Evolutionary conservation across 2,329 filamentous ascomycete species (phyloP), one percentile per base, ranked within the genome.

Genomic region (Fusarium agapanthi): DNA sequence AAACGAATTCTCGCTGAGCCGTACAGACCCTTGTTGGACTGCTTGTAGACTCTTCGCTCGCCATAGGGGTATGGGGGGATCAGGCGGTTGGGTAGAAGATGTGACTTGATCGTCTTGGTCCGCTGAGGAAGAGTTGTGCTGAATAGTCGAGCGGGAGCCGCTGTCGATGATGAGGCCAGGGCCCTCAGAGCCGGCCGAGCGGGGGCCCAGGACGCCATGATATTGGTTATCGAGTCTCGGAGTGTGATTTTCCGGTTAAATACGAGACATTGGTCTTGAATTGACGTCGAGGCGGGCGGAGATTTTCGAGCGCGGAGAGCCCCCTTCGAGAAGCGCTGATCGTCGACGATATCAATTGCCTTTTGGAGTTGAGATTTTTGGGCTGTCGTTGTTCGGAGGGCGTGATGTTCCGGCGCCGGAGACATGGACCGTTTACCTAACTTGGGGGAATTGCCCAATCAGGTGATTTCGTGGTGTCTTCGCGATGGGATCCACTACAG

Each of bases 21-120:
- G 84, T 93, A 94, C 14, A 95, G 89, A 50, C 92, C 92, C 65
- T 84, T 86, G 85, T 95, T 93, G 75, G 91, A 91, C 83, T 96
- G 93, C 84, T 95, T 95, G 87, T 93, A 96, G 74, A 91, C 84
- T 71, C 81, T 85, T 63, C 91, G 88, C 60, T 88, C 87, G 54
- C 93, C 93, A 82, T 93, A 91, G 2, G 93, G 93, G 81, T 96
- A 96, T 7, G 86, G 84, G 16, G 90, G 90, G 65, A 90, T 87
- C n/a, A 86, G 81, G 20, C 81, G 84, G 64, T 79, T 77, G 38
- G 87, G 86, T 63, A 88, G 83, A 41, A 82, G 84, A 61, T 84
- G 79, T 34, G 82, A 77, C 57, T 80, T 79, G 77, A 85, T 80
- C n/a, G 83, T 85, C 73, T 85, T 85, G 40, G 80, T 79, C 40